Percentiles rank a stretch among this genome's conserved stretches.
These are phyloP conservation scores for Camillea tinctor DNA, from an alignment of 2,329 filamentous ascomycete species.

Conservation along the genomic window DNA sequence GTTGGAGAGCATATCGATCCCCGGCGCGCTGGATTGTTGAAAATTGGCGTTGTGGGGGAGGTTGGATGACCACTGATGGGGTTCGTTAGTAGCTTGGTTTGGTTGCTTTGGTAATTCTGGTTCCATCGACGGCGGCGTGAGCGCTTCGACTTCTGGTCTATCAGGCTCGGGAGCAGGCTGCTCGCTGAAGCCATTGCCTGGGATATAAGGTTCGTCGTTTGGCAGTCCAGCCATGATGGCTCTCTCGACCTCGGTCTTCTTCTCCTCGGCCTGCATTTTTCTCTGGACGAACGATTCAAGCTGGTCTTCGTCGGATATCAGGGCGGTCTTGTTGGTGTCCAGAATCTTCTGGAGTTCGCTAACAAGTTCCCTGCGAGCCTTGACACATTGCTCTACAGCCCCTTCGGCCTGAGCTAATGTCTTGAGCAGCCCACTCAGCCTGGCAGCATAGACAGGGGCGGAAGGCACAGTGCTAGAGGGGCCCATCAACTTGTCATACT, in stretches of 20 bases:
- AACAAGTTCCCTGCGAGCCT: slow-evolving; percentile 76
- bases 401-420: slow-evolving; percentile 84
- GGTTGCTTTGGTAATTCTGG: slow-evolving; percentile 19
- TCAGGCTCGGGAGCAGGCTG: slow-evolving; percentile 58
- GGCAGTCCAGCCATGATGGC: slow-evolving; percentile 83
- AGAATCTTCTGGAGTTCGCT: slow-evolving; percentile 80
- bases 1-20: slow-evolving; percentile 41
- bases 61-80: slow-evolving; percentile 22
- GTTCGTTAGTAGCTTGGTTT: slow-evolving; percentile 17
- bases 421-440: slow-evolving; percentile 86
- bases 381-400: slow-evolving; percentile 85
- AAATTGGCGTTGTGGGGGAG: slow-evolving; percentile 23
- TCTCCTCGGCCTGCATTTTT: slow-evolving; percentile 71
- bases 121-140: slow-evolving; percentile 72
- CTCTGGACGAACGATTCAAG: slow-evolving; percentile 63
- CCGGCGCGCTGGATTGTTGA: slow-evolving; percentile 27
- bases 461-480: slow-evolving; percentile 68
- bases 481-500: slow-evolving; percentile 82
- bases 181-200: slow-evolving; percentile 45
- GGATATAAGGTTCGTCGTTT: slow-evolving; percentile 51
- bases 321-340: slow-evolving; percentile 65
- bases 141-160: slow-evolving; percentile 78
- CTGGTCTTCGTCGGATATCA: slow-evolving; percentile 68
- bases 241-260: slow-evolving; percentile 86
- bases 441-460: slow-evolving; percentile 86